Evolutionary conservation across 139 green algal species (phyloP).

Genomic region (Micromonas pusilla): DNA sequence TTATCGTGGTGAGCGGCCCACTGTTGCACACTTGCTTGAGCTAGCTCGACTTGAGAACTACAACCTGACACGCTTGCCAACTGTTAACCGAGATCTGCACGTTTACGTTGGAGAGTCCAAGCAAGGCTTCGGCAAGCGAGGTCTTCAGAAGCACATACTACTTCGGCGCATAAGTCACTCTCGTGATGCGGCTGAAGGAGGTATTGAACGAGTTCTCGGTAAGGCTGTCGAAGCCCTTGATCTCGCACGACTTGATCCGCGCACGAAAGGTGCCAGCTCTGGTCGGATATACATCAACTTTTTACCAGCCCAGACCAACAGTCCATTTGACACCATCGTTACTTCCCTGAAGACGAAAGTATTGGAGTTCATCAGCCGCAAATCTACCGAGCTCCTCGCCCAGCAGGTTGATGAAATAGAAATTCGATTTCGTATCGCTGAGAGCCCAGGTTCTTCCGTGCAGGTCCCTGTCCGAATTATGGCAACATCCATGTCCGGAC

Average conservation of each 20-base stretch:
- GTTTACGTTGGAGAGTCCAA: conserved; percentile 24
- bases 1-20: conserved; percentile 29
- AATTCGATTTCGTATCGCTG: conserved; percentile 20
- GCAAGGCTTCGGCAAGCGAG: conserved; percentile 7
- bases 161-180: conserved; percentile 31
- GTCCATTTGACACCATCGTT: background rate
- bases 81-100: conserved; percentile 34
- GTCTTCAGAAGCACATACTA: conserved; percentile 22
- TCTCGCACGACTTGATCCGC: conserved; percentile 24
- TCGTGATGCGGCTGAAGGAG: conserved; percentile 24
- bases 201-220: conserved; percentile 25
- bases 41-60: conserved; percentile 31
- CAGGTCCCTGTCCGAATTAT: conserved; percentile 29
- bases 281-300: conserved; percentile 34
- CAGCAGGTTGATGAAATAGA: conserved; percentile 35
- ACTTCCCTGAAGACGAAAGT: conserved; percentile 17
- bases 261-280: conserved; percentile 7
- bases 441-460: background rate
- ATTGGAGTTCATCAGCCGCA: conserved; percentile 21
- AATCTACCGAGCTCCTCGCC: conserved; percentile 19
- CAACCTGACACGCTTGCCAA: conserved; percentile 28
- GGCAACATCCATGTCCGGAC: conserved; percentile 31
- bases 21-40: conserved; percentile 29
- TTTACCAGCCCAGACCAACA: conserved; percentile 8
- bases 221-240: conserved; percentile 35